Conservation (phyloP, 192 early-diverging fungal species). For the Gamsiella multidivaricata region DNA sequence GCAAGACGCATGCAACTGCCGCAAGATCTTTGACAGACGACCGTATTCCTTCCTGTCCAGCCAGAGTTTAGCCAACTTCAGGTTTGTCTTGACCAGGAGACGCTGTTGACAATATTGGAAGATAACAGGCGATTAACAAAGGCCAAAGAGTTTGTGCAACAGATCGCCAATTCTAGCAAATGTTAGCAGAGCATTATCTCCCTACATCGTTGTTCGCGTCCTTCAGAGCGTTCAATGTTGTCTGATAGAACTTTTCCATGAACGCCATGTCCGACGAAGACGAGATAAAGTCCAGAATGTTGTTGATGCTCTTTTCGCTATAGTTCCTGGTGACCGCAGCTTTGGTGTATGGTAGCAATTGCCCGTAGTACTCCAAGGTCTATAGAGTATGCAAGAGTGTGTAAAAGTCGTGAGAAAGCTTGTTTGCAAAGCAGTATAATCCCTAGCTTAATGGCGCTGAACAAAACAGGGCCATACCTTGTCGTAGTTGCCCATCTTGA, state of each 20-base stretch:
- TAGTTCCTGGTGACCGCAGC: slow-evolving; percentile 85
- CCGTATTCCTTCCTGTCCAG: slow-evolving; percentile 84
- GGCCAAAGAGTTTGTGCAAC: too few species aligned
- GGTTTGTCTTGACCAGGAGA: slow-evolving; percentile 86
- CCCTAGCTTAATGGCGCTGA: too few species aligned
- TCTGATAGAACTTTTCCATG: slow-evolving; percentile 86
- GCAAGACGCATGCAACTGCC: slow-evolving; percentile 77
- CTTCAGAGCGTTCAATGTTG: slow-evolving; percentile 76
- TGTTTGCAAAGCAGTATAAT: too few species aligned
- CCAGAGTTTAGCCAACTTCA: slow-evolving; percentile 88
- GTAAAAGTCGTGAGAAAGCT: too few species aligned
- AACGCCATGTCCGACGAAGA: slow-evolving; percentile 80
- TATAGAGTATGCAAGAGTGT: slow-evolving; percentile 27
- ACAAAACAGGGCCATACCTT: slow-evolving; percentile 60
- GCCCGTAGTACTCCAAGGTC: slow-evolving; percentile 78
- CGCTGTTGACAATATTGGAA: too few species aligned
- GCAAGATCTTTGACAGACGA: slow-evolving; percentile 81
- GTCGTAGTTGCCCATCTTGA: slow-evolving; percentile 71
- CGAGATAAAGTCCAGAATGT: slow-evolving; percentile 85
- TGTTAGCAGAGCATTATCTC: too few species aligned
- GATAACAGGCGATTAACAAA: too few species aligned
- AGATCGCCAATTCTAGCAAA: too few species aligned
- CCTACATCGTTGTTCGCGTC: slow-evolving; percentile 86
- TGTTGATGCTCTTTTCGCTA: slow-evolving; percentile 92
- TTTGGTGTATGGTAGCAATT: slow-evolving; percentile 81